Base-by-base conservation (phyloP, 345 rosid genomes). In the Murraya paniculata region DNA sequence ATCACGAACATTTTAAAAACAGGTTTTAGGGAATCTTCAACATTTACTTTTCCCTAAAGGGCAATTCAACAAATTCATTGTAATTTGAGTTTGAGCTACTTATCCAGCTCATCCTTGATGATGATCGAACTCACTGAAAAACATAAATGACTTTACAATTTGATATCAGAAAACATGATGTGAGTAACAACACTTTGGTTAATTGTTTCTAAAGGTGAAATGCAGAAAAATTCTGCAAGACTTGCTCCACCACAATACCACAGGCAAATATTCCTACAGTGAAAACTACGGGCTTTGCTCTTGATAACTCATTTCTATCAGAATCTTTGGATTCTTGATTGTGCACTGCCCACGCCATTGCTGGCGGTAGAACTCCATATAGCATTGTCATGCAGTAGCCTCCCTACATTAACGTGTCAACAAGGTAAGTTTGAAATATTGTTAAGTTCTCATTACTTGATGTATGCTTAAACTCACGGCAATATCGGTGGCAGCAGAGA, bases 341-440 rank as follows among this genome's bases (percentile, higher is more conserved):
- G 22, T 76, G 72, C 87, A 83, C 77, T 9, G 90, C 87, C 93
- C 88, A 91, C 30, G 91, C 91, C 95, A 91, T 91, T 16, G 88
- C 89, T 8, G 93, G 90, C n/a, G 91, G 92, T 18, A 91, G 91
- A 78, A 91, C 82, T 74, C 91, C 95, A 75, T 87, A 88, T 61
- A 89, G 83, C 87, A 88, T 71, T 2, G 90, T 88, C 95, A 91
- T 89, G 48, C 95, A 86, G 76, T 91, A 89, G 21, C 95, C 93
- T 30, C 92, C 95, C 95, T 88, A 80, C 73, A 59, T 35, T 74
- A 60, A 10, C 75, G 36, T 79, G 24, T 59, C 33, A 64, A 33
- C 6, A 8, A 1, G 33, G 11, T 3, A 27, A 25, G 21, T 61
- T 25, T 30, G 16, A 61, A 27, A 61, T 25, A 0, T 30, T 28